Evolutionary conservation across 805 yeast species (phyloP), one percentile per base, ranked within the genome.

Genomic region (Candida pseudofarinosa): DNA sequence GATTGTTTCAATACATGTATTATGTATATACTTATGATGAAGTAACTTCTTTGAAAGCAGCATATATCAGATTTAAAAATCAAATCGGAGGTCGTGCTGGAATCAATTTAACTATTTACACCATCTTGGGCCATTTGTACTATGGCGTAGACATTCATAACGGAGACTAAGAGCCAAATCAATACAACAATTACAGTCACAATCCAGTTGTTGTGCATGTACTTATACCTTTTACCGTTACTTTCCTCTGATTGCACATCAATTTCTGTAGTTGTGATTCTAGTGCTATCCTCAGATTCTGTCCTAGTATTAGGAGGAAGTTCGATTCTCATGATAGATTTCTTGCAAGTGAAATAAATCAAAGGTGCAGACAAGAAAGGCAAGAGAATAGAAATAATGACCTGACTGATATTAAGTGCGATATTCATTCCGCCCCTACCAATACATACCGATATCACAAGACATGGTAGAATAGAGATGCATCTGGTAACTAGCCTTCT

Each of bases 291-390:
- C 3, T 35, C 14, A 4, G 38, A n/a, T n/a, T 32, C 45, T n/a
- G 15, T 33, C 12, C 28, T 38, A 19, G 33, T n/a, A 7, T 50
- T 49, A 10, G 47, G 47, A 0, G 56, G 52, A 2, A 72, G 56
- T 43, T 74, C 73, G 4, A 81, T 79, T 38, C 64, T 70, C 97
- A 90, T 89, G 38, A 84, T 76, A 12, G 74, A 60, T 53, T 78
- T 81, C 40, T 71, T 74, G 39, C 87, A 78, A 1, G 97, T 90
- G 61, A 89, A 85, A 56, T 81, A 89, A 38, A 89, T 78, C 56
- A 89, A 69, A 4, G 97, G 97, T 1, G 95, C 91, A 6, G 90
- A 79, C 35, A 88, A 73, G 50, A 89, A 83, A 7, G 97, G 97
- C 44, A 89, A 71, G 37, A 90, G 72, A 40, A 90, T 74, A 1